Conservation (phyloP, 164 flowering plant species). For the Pachysandra terminalis region DNA sequence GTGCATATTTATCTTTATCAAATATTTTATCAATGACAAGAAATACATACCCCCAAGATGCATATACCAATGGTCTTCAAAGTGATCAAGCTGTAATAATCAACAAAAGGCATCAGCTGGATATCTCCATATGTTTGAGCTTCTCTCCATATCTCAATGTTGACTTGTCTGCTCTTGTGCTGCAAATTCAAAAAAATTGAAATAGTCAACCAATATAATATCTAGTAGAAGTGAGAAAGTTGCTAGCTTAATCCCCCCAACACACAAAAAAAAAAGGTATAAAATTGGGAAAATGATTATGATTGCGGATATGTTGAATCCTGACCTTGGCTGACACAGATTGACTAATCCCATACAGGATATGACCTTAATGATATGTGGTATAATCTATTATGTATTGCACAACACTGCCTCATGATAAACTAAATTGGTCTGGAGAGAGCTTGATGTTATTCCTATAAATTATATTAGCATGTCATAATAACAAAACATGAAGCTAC, state of each 20-base stretch:
- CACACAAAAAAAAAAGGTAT: not conserved
- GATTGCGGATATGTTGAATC: not conserved
- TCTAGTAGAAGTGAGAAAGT: not conserved
- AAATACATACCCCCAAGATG: constrained; percentile 66
- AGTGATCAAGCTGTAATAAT: constrained; percentile 80
- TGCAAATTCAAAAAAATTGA: constrained; percentile 26
- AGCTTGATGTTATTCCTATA: not conserved
- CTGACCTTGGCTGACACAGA: not conserved
- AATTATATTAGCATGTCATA: not conserved
- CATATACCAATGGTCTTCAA: constrained; percentile 84
- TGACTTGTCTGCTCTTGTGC: constrained; percentile 75
- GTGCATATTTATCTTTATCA: not conserved
- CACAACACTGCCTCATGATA: not conserved
- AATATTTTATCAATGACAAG: not conserved
- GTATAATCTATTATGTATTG: not conserved
- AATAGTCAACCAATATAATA: not conserved
- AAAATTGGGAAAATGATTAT: not conserved
- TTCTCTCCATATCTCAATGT: constrained; percentile 77
- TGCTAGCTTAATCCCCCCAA: not conserved
- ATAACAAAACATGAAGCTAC: not conserved
- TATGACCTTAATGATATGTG: not conserved
- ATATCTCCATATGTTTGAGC: constrained; percentile 79
- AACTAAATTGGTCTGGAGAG: not conserved
- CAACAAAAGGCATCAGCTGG: constrained; percentile 95
- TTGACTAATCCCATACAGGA: not conserved